Evolutionary conservation across 257 asterid species (phyloP).

Genomic region (Leptodermis oblonga): DNA sequence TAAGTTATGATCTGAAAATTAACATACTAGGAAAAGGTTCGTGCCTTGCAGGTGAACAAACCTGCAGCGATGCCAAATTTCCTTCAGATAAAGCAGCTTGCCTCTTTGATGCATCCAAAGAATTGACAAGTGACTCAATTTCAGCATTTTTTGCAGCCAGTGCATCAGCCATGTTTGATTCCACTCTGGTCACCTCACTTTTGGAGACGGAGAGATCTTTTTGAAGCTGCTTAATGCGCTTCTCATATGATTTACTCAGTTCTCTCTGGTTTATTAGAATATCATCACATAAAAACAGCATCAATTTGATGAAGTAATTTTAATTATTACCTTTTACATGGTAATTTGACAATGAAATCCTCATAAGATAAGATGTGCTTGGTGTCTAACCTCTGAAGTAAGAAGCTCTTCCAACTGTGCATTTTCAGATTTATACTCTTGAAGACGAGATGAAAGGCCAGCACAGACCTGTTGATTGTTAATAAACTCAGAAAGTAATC

Average conservation of each 20-base stretch:
- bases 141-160: conserved; percentile 94
- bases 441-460: conserved; percentile 97
- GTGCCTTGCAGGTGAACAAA: conserved; percentile 18
- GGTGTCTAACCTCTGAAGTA: conserved; percentile 69
- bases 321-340: background rate
- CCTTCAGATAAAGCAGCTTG: conserved; percentile 93
- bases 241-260: conserved; percentile 78
- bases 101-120: conserved; percentile 79
- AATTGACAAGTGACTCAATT: conserved; percentile 76
- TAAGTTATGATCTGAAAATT: background rate
- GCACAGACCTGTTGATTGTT: conserved; percentile 76
- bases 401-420: conserved; percentile 98
- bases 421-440: conserved; percentile 97
- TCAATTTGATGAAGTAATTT: conserved; percentile 12
- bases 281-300: conserved; percentile 23
- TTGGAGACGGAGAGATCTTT: conserved; percentile 68
- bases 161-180: conserved; percentile 82
- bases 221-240: conserved; percentile 77
- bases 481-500: background rate
- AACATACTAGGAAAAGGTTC: conserved; percentile 4
- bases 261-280: conserved; percentile 67
- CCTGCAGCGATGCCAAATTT: conserved; percentile 89
- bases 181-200: conserved; percentile 77
- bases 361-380: conserved; percentile 15
- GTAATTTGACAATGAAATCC: conserved; percentile 12